Base-by-base conservation (phyloP, 1,284 basidiomycete genomes). In the Apiotrichum domesticum region DNA sequence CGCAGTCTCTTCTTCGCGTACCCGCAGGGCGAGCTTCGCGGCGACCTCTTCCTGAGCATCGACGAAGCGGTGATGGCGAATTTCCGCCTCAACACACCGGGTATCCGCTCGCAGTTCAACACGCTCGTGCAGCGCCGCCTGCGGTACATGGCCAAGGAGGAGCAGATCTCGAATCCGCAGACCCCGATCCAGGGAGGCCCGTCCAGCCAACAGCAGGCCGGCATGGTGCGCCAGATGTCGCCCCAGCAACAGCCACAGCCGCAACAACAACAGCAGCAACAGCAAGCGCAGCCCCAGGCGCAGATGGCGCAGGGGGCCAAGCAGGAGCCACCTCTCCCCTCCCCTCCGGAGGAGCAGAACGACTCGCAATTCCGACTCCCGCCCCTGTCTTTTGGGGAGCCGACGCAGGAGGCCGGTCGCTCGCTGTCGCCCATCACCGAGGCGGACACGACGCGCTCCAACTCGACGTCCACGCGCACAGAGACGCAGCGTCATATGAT, bases 1-100 rank as follows among this genome's bases (percentile, higher is more conserved):
- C 62, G 53, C 35, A 71, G 69, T 51, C 58, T 77, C 14, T 74
- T 74, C 60, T 77, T 78, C 50, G 73, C 70, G 7, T 77, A 77
- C 52, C 73, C 74, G 6, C 66, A 66, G 32, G 70, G 70, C 13
- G 61, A 62, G 11, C 61, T 70, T 39, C 70, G 68, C 39, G 62
- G 63, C 41, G 71, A 85, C 51, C 84, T 97, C 21, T 98, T 97
- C 81, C 80, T 98, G 56, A 89, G 92, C 60, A 84, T 91, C 50
- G 90, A 93, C 64, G 78, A 85, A 11, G 89, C 88, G 13, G 87
- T 94, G 72, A 78, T 77, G 40, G 79, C 91, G 63, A 88, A 95
- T 70, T 85, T 87, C 57, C 81, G 88, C 5, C 52, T 59, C 42
- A 49, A 86, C 89, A 56, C 87, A 88, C 64, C 87, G 2, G 78